Evolutionary conservation across 768 basidiomycete species (phyloP), one percentile per base, ranked within the genome.

Genomic region (Lactarius sanguifluus): DNA sequence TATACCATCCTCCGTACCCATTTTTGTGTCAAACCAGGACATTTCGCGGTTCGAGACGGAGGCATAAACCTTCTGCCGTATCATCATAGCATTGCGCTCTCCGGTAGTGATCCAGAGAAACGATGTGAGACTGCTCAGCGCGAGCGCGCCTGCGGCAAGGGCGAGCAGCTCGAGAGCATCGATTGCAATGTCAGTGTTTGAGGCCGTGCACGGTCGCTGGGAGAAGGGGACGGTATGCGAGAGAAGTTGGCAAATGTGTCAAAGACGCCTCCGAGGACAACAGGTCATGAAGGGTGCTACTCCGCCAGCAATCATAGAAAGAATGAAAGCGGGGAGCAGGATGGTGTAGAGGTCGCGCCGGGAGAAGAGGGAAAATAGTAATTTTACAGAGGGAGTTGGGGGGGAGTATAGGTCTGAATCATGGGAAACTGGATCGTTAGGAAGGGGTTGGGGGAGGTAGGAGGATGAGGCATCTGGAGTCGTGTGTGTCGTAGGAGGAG

Each of bases 1-100:
- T 8, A 77, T 79, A 28, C 81, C 76, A 45, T 80, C 81, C 28
- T 86, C 86, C 10, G 78, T 77, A 61, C 85, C 86, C 83, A 90
- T 88, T 64, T 91, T 87, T 47, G 84, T 76, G 77, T 97, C 95
- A 74, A 94, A 97, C 95, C 96, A 97, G n/a, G 82, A 81, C 85
- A 96, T 89, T 25, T 88, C 87, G 72, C 88, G 89, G 28, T 72
- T 73, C 18, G 85, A 82, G 32, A 97, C 85, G 2, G 86, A 83
- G 3, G 75, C 72, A 73, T 91, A 96, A 7, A 96, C 89, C 57
- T 79, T 78, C 71, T 82, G 80, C 67, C 95, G 79, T 23, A 97
- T 76, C 9, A 82, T 81, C 70, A 87, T 78, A 8, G 88, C 86
- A 69, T 93, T 92, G 64, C 85, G 80, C 75, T 98, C 96, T 4